A percentile compares a stretch with the other conserved stretches of the same genome.
These are phyloP conservation scores for Cicer cuneatum DNA, from an alignment of 306 rosid species.

Conservation along the genomic window DNA sequence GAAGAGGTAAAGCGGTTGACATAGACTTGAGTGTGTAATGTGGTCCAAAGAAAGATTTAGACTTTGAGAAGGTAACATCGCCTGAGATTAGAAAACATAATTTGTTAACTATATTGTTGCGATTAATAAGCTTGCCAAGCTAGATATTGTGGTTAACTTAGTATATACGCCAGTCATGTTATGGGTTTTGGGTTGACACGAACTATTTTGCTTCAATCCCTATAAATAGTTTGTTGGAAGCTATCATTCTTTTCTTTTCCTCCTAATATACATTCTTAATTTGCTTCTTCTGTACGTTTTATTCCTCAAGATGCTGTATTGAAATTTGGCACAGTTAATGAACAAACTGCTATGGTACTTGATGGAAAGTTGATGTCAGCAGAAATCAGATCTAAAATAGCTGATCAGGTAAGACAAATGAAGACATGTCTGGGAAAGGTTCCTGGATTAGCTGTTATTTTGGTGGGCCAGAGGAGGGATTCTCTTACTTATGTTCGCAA, in stretches of 20 bases:
- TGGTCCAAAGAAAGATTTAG: background rate
- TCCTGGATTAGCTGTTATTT: slow-evolving; percentile 91
- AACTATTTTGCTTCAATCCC: slow-evolving; percentile 30
- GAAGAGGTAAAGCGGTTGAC: background rate
- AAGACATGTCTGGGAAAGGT: slow-evolving; percentile 65
- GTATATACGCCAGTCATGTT: background rate
- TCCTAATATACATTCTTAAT: background rate
- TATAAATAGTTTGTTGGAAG: background rate
- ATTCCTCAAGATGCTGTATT: slow-evolving; percentile 25
- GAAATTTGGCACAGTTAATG: slow-evolving; percentile 54
- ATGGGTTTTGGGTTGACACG: background rate
- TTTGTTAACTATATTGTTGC: slow-evolving; percentile 14
- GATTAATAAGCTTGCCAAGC: slow-evolving; percentile 11
- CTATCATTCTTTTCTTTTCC: slow-evolving; percentile 35
- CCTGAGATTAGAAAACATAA: background rate
- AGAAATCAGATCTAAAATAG: slow-evolving; percentile 69
- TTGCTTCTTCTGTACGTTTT: slow-evolving; percentile 33
- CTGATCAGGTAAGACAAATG: slow-evolving; percentile 79
- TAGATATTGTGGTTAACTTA: slow-evolving; percentile 18
- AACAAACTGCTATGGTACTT: slow-evolving; percentile 56
- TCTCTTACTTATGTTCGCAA: slow-evolving; percentile 81
- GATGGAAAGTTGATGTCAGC: slow-evolving; percentile 74
- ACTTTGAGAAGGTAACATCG: background rate
- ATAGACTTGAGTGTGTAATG: background rate
- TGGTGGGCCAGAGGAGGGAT: slow-evolving; percentile 87